These are phyloP conservation scores for Neurospora sp. DNA, from an alignment of 495 filamentous ascomycete genomes.

Conservation along the genomic window DNA sequence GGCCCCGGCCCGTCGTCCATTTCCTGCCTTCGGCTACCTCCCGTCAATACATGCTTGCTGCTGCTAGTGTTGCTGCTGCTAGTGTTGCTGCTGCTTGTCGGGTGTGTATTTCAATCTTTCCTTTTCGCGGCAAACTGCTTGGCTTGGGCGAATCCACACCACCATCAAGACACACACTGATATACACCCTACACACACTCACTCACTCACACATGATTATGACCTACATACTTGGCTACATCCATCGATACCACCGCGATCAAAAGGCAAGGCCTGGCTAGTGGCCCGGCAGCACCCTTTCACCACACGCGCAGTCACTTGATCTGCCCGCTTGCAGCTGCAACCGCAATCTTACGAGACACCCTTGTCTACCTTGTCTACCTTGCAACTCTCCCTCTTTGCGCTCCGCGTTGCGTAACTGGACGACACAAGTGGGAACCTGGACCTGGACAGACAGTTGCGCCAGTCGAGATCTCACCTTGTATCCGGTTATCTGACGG, in stretches of 20 bases:
- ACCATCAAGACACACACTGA: background rate
- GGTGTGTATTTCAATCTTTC: background rate
- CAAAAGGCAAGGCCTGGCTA: background rate
- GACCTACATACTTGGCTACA: background rate
- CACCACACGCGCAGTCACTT: slow-evolving; percentile 22
- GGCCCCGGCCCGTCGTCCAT: background rate
- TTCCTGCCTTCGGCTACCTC: background rate
- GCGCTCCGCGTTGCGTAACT: slow-evolving; percentile 2
- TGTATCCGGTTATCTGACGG: background rate
- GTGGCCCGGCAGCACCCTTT: background rate
- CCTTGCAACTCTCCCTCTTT: background rate
- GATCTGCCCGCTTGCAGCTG: slow-evolving; percentile 22
- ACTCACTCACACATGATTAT: background rate
- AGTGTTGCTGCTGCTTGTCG: background rate
- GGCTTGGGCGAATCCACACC: background rate
- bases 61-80: background rate
- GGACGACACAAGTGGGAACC: slow-evolving; percentile 3
- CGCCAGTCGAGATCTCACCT: background rate
- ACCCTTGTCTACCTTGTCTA: slow-evolving; percentile 10
- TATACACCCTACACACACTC: background rate
- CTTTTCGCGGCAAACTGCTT: background rate
- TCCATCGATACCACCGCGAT: background rate
- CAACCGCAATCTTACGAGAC: slow-evolving; percentile 14
- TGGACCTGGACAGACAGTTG: background rate
- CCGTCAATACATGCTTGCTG: background rate